Percentiles rank a stretch among this genome's conserved stretches.
phyloP scores from a whole-genome alignment of 306 rosid species.

The Prunus armeniaca region DNA sequence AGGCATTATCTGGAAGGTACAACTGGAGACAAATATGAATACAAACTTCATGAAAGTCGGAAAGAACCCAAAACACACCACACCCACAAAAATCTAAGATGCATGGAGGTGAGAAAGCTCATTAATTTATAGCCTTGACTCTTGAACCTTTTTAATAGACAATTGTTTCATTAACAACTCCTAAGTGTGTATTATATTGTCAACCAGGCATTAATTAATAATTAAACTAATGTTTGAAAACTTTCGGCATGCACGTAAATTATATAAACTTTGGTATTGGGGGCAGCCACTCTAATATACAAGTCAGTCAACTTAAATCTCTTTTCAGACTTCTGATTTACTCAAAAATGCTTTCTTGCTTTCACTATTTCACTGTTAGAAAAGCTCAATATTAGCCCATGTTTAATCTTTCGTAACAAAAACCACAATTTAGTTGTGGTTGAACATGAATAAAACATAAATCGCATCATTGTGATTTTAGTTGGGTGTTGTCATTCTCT shows the following conservation, averaged over 20 bases:
- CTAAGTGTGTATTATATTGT: conserved; percentile 1
- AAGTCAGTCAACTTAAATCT: not conserved
- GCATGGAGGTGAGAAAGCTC: conserved; percentile 5
- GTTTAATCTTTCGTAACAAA: too few species aligned
- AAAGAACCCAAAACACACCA: not conserved
- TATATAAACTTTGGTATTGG: not conserved
- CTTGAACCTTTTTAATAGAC: conserved; percentile 2
- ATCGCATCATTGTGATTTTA: too few species aligned
- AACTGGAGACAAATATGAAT: conserved; percentile 32
- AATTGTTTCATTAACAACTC: conserved; percentile 8
- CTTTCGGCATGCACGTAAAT: conserved; percentile 21
- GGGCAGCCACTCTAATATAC: conserved; percentile 7
- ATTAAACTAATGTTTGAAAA: conserved; percentile 17
- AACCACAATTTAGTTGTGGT: too few species aligned
- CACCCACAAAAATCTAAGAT: conserved; percentile 12
- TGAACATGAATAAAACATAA: too few species aligned
- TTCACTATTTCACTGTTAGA: too few species aligned
- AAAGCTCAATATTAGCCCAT: too few species aligned
- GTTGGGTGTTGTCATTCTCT: too few species aligned
- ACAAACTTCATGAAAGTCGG: conserved; percentile 8
- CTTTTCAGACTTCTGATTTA: not conserved
- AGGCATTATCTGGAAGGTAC: conserved; percentile 32
- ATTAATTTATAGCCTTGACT: conserved; percentile 24
- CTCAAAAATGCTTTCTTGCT: not conserved
- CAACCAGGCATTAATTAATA: not conserved